Conservation (phyloP, 192 early-diverging fungal species). For the Coemansia sp. region DNA sequence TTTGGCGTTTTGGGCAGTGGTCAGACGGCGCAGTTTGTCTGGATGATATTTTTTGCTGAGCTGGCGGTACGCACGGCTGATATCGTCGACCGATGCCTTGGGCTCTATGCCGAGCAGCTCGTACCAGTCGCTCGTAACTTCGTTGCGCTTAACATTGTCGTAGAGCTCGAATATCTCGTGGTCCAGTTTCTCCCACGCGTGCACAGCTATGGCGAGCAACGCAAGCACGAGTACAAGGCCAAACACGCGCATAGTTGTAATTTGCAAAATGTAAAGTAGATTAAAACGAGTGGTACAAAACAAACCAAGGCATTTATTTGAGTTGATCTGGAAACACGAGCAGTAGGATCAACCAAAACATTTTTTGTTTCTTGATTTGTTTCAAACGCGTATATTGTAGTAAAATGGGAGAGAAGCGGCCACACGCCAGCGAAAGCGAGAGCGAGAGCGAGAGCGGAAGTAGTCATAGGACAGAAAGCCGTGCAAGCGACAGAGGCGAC, state of each 20-base stretch:
- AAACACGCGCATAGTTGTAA: not conserved
- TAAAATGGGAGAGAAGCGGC: constrained; percentile 30
- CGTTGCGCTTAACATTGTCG: constrained; percentile 66
- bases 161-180: constrained; percentile 83
- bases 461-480: too few species aligned
- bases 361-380: constrained; percentile 18
- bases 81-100: constrained; percentile 57
- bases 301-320: not conserved
- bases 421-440: constrained; percentile 16
- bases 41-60: constrained; percentile 69
- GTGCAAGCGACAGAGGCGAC: too few species aligned
- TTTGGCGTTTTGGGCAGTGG: constrained; percentile 19
- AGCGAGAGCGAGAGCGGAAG: not conserved
- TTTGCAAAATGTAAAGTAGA: not conserved
- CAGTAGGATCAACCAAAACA: not conserved
- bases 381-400: not conserved
- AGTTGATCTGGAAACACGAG: not conserved
- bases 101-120: constrained; percentile 60
- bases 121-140: constrained; percentile 64
- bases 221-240: constrained; percentile 8
- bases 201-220: constrained; percentile 3
- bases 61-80: constrained; percentile 68
- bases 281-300: not conserved
- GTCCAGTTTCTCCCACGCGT: constrained; percentile 62
- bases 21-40: constrained; percentile 64